These are phyloP conservation scores for Rhizopus stolonifer DNA, from an alignment of 371 early-diverging fungal genomes.

Conservation along the genomic window DNA sequence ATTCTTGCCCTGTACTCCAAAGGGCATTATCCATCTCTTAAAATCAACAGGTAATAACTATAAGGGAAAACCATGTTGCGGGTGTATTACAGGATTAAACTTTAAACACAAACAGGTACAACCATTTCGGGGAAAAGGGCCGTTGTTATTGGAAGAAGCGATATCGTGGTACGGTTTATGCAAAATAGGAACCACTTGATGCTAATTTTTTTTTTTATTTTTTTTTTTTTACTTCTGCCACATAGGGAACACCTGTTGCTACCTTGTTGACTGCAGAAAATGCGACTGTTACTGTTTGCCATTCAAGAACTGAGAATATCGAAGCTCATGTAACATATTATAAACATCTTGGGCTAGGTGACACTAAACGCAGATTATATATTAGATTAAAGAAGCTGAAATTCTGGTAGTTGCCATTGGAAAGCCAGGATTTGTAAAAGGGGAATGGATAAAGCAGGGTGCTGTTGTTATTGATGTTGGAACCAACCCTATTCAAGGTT, in stretches of 20 bases:
- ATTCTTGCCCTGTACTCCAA: constrained; percentile 94
- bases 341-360: too few species aligned
- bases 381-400: constrained; percentile 75
- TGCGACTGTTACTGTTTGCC: constrained; percentile 93
- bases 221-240: background rate
- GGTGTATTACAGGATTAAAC: background rate
- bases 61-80: background rate
- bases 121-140: constrained; percentile 46
- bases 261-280: constrained; percentile 74
- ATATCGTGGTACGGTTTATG: constrained; percentile 65
- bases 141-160: constrained; percentile 91
- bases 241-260: constrained; percentile 79
- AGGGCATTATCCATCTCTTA: constrained; percentile 85
- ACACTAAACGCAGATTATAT: too few species aligned
- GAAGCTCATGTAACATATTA: constrained; percentile 62
- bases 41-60: constrained; percentile 43
- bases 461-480: constrained; percentile 95
- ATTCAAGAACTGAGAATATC: constrained; percentile 79
- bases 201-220: constrained; percentile 61
- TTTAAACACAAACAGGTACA: background rate
- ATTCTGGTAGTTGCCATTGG: constrained; percentile 91
- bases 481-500: constrained; percentile 80
- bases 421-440: constrained; percentile 73
- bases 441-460: constrained; percentile 89
- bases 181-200: constrained; percentile 75